These are phyloP conservation scores for Alternaria tenuissima DNA, from an alignment of 2,329 filamentous ascomycete species.

Conservation along the genomic window DNA sequence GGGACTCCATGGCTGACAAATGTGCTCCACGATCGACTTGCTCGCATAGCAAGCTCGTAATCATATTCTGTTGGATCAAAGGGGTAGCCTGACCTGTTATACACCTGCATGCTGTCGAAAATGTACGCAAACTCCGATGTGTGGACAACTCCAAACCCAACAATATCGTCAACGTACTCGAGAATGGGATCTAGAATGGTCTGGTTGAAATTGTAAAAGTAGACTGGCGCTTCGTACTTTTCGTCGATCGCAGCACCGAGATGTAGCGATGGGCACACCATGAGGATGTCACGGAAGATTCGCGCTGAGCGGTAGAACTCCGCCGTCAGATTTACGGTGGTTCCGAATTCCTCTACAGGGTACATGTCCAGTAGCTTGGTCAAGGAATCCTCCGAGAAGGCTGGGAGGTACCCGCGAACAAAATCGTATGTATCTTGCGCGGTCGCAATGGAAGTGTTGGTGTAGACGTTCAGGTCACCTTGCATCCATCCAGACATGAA, in stretches of 20 bases:
- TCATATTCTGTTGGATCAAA: conserved; percentile 51
- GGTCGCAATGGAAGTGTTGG: conserved; percentile 52
- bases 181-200: conserved; percentile 60
- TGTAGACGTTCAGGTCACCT: conserved; percentile 57
- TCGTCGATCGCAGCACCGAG: conserved; percentile 53
- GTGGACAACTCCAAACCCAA: conserved; percentile 59
- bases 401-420: conserved; percentile 52
- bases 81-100: conserved; percentile 50
- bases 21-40: conserved; percentile 59
- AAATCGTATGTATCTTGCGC: conserved; percentile 52
- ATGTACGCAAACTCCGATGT: conserved; percentile 64
- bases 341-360: conserved; percentile 54
- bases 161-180: conserved; percentile 38
- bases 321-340: conserved; percentile 51
- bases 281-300: conserved; percentile 62
- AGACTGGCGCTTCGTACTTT: conserved; percentile 52
- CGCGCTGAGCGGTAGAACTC: conserved; percentile 62
- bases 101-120: conserved; percentile 55
- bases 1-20: conserved; percentile 53
- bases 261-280: conserved; percentile 59
- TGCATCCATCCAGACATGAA: conserved; percentile 58
- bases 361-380: conserved; percentile 44
- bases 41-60: conserved; percentile 50
- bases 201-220: conserved; percentile 63
- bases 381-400: conserved; percentile 40